phyloP scores from a whole-genome alignment of 805 yeast species.

The Candida xiaguanensis region DNA sequence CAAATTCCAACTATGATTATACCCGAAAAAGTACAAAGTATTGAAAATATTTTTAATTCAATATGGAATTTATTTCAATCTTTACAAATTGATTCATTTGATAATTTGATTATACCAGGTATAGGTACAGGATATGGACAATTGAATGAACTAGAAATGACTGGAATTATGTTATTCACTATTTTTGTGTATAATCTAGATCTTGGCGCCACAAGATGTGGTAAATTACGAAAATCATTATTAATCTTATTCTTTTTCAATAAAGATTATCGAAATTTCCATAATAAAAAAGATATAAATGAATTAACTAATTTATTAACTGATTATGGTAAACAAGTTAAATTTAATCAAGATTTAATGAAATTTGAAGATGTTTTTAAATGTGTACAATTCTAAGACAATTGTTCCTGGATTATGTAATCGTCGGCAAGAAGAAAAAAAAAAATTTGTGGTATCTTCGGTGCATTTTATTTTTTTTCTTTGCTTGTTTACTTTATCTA shows the following conservation, averaged over 20 bases:
- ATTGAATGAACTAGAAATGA: constrained; percentile 13
- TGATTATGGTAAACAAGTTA: constrained; percentile 10
- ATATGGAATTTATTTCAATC: constrained; percentile 18
- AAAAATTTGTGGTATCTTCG: too few relatives aligned
- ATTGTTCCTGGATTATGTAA: constrained; percentile 1
- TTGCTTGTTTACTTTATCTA: not conserved
- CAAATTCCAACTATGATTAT: constrained; percentile 23
- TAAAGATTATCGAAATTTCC: constrained; percentile 16
- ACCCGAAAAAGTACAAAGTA: constrained; percentile 14
- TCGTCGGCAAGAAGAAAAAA: too few relatives aligned
- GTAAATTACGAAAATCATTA: constrained; percentile 15
- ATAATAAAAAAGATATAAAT: constrained; percentile 9
- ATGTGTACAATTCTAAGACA: constrained; percentile 10
- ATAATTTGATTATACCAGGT: constrained; percentile 21
- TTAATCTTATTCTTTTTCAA: constrained; percentile 17
- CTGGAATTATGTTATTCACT: constrained; percentile 20
- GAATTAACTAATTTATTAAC: constrained; percentile 10
- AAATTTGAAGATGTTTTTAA: constrained; percentile 13
- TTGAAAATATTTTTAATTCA: constrained; percentile 15
- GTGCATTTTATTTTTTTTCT: not conserved
- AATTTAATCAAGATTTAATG: constrained; percentile 8
- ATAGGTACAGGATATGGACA: constrained; percentile 26
- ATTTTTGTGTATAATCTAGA: constrained; percentile 14
- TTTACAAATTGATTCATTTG: not conserved
- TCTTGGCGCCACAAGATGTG: constrained; percentile 4